Evolutionary conservation across 1,284 basidiomycete species (phyloP).

Genomic region (Leccinum fuscescens): DNA sequence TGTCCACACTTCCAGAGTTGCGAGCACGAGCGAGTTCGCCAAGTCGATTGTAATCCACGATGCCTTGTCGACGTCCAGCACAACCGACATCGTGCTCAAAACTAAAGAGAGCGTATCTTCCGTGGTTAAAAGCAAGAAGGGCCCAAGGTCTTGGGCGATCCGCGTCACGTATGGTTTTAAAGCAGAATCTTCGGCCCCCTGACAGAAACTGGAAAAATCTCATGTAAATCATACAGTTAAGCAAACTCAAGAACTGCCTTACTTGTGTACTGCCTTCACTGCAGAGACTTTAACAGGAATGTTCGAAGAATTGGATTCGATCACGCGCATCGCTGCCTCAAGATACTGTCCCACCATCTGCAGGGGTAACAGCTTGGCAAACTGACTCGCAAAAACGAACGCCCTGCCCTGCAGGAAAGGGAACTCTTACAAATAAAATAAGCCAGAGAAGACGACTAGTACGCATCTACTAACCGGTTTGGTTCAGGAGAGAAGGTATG

Average conservation of each 20-base stretch:
- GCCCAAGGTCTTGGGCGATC: constrained; percentile 82
- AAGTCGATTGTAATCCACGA: constrained; percentile 66
- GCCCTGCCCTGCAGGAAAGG: constrained; percentile 93
- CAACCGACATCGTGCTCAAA: constrained; percentile 79
- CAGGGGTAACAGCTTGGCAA: constrained; percentile 69
- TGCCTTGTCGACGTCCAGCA: constrained; percentile 73
- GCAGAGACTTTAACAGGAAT: constrained; percentile 92
- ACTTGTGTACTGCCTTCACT: constrained; percentile 91
- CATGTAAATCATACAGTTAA: constrained; percentile 6
- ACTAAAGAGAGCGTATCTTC: constrained; percentile 92
- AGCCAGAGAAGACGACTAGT: constrained; percentile 1
- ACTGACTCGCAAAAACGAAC: constrained; percentile 94
- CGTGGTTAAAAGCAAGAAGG: constrained; percentile 76
- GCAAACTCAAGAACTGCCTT: constrained; percentile 22
- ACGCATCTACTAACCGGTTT: constrained; percentile 48
- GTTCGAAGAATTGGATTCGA: constrained; percentile 70
- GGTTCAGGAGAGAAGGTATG: constrained; percentile 73
- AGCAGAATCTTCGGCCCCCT: constrained; percentile 52
- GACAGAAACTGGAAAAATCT: constrained; percentile 56
- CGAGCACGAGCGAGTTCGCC: constrained; percentile 62
- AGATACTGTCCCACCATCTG: constrained; percentile 82
- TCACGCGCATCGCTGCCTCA: constrained; percentile 78
- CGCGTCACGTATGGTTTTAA: constrained; percentile 67
- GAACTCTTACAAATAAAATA: constrained; percentile 47
- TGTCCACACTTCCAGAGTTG: constrained; percentile 76